Base-by-base conservation (phyloP, 164 flowering plant genomes). In the Liquidambar formosana region DNA sequence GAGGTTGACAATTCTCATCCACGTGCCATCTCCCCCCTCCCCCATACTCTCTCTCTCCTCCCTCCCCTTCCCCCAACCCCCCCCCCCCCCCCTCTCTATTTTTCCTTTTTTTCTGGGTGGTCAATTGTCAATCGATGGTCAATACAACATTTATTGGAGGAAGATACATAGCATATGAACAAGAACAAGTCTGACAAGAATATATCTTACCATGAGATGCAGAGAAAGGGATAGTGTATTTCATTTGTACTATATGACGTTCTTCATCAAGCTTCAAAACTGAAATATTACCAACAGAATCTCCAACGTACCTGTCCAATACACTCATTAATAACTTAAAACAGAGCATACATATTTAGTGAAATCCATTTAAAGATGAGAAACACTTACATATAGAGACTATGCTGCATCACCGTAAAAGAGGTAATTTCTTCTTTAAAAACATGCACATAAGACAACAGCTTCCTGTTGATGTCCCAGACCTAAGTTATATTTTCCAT, bases 391-490 rank as follows among this genome's bases (percentile, higher is more conserved):
- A 90, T 75, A 78, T 75, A 94, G 23, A 46, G 70, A 73, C 79
- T 74, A 48, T 76, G 83, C 49, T 73, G 91, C 72, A 90, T 61
- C 61, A 86, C 83, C 6, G 80, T 71, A 27, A 88, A 84, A 69
- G 91, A 83, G 44, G 96, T 85, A 65, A 94, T 86, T 53, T 86
- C 93, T 72, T 76, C 80, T 57, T 83, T 69, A 61, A 63, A 81
- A 28, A 66, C 74, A 68, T 88, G 82, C 21, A 87, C 83, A 75
- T 85, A 72, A 71, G 84, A 73, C 79, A 94, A 70, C 47, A 71
- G 52, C 78, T 82, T 90, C 77, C 70, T 82, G 48, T 86, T 83
- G 71, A 90, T 64, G 66, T 94, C 88, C 98, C 98, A 94, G 13
- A 90, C 94, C 98, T 94, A 75, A 62, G 18, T 21, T 10, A 33